Conservation (phyloP, 176 grass and related monocot species). For the Phyllostachys edulis region DNA sequence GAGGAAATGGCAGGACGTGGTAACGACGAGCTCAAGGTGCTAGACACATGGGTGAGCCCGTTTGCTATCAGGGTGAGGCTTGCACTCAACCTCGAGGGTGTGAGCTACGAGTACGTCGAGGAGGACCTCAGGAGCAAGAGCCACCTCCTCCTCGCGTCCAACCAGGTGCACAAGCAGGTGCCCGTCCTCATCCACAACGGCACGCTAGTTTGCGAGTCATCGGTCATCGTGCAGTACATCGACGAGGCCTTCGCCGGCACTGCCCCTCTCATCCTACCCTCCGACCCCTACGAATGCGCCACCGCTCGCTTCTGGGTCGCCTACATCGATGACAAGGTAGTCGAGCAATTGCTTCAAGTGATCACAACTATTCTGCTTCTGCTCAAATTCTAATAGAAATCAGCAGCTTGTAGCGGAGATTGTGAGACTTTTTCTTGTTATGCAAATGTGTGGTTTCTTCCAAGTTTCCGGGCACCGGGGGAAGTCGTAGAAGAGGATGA, state of each 20-base stretch:
- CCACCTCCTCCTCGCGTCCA: conserved; percentile 25
- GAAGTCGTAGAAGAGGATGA: too few relatives aligned
- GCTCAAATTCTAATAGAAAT: too few relatives aligned
- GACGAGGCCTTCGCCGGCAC: conserved; percentile 37
- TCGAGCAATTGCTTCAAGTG: too few relatives aligned
- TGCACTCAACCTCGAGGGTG: conserved; percentile 39
- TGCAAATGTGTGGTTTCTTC: too few relatives aligned
- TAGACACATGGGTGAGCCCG: too few relatives aligned
- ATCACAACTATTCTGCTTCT: too few relatives aligned
- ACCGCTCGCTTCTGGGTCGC: conserved; percentile 48
- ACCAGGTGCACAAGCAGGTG: conserved; percentile 57
- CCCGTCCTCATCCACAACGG: conserved; percentile 58
- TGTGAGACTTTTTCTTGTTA: too few relatives aligned
- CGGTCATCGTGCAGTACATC: conserved; percentile 61
- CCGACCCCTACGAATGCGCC: conserved; percentile 44
- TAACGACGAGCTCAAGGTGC: too few relatives aligned
- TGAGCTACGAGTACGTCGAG: conserved; percentile 49
- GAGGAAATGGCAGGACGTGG: too few relatives aligned
- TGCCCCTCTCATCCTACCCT: conserved; percentile 30
- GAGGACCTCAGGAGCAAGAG: conserved; percentile 42
- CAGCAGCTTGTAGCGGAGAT: too few relatives aligned
- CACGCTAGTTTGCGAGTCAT: conserved; percentile 46
- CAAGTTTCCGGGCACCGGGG: too few relatives aligned
- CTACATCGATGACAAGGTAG: conserved; percentile 53
- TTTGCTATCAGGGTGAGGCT: conserved; percentile 38